phyloP scores from a whole-genome alignment of 2,329 filamentous ascomycete genomes.

The Neopestalotiopsis rosae region DNA sequence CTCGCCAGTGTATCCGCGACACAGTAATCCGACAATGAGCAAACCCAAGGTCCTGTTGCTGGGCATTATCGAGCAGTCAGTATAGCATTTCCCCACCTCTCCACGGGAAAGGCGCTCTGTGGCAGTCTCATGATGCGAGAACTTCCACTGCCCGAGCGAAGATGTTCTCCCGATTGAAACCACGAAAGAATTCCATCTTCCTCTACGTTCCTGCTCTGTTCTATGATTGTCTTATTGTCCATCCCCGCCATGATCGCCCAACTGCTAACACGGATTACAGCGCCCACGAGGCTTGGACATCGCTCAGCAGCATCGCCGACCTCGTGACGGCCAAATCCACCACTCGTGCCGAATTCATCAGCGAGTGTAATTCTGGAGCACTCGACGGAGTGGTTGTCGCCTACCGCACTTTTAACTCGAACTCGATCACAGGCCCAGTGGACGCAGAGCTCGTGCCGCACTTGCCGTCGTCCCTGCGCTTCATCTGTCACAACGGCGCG shows the following conservation, averaged over 20 bases:
- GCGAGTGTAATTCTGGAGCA: constrained; percentile 68
- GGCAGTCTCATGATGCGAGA: neutral
- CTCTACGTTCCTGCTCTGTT: too few relatives aligned
- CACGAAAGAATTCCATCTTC: too few relatives aligned
- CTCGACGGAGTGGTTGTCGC: constrained; percentile 69
- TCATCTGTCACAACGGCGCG: constrained; percentile 71
- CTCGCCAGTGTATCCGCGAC: neutral
- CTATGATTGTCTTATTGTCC: too few relatives aligned
- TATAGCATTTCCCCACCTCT: constrained; percentile 25
- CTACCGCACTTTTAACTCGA: constrained; percentile 70
- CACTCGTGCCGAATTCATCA: constrained; percentile 70
- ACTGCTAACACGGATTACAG: constrained; percentile 43
- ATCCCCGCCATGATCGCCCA: too few relatives aligned
- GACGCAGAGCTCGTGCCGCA: constrained; percentile 72
- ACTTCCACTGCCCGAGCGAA: too few relatives aligned
- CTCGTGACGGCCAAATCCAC: constrained; percentile 66
- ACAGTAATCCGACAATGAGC: constrained; percentile 3
- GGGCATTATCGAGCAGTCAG: constrained; percentile 48
- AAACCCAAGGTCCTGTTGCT: constrained; percentile 44
- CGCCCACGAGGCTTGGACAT: constrained; percentile 69
- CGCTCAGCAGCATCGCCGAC: constrained; percentile 67
- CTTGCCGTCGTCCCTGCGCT: constrained; percentile 59
- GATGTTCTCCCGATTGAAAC: too few relatives aligned
- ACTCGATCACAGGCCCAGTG: constrained; percentile 68
- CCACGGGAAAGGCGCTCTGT: neutral